Base-by-base conservation (phyloP, 2,329 filamentous ascomycete species). In the Trichophyton verrucosum region DNA sequence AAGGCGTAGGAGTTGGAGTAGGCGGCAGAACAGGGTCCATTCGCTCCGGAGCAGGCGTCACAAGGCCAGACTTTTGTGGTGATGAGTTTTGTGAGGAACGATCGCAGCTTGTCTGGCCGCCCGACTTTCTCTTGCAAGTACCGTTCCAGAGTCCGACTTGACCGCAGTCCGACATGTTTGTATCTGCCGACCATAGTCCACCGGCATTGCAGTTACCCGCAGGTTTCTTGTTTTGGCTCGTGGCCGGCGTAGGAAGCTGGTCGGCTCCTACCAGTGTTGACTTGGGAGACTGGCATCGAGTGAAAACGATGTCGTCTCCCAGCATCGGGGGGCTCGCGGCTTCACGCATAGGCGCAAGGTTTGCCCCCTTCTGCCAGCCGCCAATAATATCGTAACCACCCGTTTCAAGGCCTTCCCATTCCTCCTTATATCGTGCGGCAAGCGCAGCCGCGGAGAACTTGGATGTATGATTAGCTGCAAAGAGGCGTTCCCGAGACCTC, bases 201-300 rank as follows among this genome's bases (percentile, higher is more conserved):
- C 88, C 88, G 46, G 80, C 78, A 38, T 79, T 85, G 64, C 82
- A 82, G 7, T 77, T 75, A 63, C 82, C 80, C 61, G 78, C 63
- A 6, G 53, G 8, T 30, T 51, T 46, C 9, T 44, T 44, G 47
- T 22, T 17, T n/a, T 24, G 36, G 11, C 42, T 30, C 8, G 20
- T 75, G 77, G 71, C 76, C 69, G 83, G 66, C 76, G 82, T 71
- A 8, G 76, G 78, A 7, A 75, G 73, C 69, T 90, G 87, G 61
- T 88, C 86, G 0, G 88, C 85, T 69, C 95, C 90, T 68, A 95
- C 87, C 68, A 89, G 86, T 15, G 91, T 95, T 60, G 86, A 83
- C 72, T 92, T 86, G 4, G 92, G 92, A 27, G 91, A 96, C 8
- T 82, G 80, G 70, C 90, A 96, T 70, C 82, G 83, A 38, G 90